Conservation (phyloP, 1,139 yeast genomes). For the Taiozyma onychis region DNA sequence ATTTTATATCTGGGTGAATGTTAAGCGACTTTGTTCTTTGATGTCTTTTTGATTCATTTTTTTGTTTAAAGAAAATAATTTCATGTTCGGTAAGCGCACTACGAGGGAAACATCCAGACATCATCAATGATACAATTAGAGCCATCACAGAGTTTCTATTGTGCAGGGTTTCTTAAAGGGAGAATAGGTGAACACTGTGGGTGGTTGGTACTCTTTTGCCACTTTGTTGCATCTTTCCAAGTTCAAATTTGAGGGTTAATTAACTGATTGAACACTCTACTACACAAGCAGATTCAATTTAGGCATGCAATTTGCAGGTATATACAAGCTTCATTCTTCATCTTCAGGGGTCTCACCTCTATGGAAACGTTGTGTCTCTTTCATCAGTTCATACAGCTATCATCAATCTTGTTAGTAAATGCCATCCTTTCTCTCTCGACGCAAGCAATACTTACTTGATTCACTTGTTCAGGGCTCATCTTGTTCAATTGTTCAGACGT, state of each 20-base stretch:
- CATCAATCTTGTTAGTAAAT: conserved; percentile 4
- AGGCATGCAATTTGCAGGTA: background rate
- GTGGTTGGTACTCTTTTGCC: too few species aligned
- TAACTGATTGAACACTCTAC: too few species aligned
- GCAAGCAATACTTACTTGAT: conserved; percentile 40
- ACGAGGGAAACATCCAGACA: too few species aligned
- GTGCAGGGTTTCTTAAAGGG: too few species aligned
- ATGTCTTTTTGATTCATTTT: too few species aligned
- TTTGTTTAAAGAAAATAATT: too few species aligned
- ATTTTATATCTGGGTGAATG: background rate
- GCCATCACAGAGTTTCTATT: too few species aligned
- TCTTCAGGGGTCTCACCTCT: conserved; percentile 6
- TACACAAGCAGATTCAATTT: background rate
- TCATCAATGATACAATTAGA: too few species aligned
- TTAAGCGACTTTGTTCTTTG: too few species aligned
- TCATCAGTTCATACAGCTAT: conserved; percentile 58
- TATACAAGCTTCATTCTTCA: background rate
- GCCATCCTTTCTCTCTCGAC: background rate
- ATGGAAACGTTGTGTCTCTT: conserved; percentile 41
- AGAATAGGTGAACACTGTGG: too few species aligned
- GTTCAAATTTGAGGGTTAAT: background rate
- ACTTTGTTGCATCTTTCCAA: too few species aligned
- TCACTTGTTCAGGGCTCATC: conserved; percentile 87
- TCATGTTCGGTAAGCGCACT: too few species aligned
- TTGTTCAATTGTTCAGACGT: conserved; percentile 64